phyloP scores from a whole-genome alignment of 192 early-diverging fungal genomes.

The Diversispora epigaea region DNA sequence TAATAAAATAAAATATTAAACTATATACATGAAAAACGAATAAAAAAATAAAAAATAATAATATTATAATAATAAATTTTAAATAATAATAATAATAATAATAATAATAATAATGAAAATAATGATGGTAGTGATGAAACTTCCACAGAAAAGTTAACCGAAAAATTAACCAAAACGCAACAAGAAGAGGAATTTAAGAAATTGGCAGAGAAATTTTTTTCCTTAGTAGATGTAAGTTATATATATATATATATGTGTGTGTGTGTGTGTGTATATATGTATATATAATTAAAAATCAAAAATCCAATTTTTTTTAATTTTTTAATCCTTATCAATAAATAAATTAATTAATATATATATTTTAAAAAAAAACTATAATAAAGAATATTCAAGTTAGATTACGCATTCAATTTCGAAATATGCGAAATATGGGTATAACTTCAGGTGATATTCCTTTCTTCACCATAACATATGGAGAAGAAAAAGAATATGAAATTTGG shows the following conservation, averaged over 20 bases:
- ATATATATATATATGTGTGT: neutral
- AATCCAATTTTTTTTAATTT: neutral
- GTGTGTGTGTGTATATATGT: neutral
- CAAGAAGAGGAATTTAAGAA: slow-evolving; percentile 36
- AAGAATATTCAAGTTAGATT: slow-evolving; percentile 40
- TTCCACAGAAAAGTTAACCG: slow-evolving; percentile 12
- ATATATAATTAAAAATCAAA: neutral
- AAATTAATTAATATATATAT: too few species aligned
- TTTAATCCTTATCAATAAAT: neutral
- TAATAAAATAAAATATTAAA: too few species aligned
- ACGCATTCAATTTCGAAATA: slow-evolving; percentile 39
- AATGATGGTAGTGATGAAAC: slow-evolving; percentile 3
- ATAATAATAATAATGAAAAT: too few species aligned
- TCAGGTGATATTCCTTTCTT: slow-evolving; percentile 43
- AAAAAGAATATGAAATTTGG: slow-evolving; percentile 47
- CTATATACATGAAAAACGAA: too few species aligned
- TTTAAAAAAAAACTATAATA: neutral
- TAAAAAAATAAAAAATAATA: too few species aligned
- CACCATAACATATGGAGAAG: slow-evolving; percentile 45
- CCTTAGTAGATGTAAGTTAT: slow-evolving; percentile 36
- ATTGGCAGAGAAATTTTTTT: slow-evolving; percentile 32
- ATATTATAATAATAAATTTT: too few species aligned
- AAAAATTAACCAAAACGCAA: slow-evolving; percentile 32
- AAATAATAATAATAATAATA: too few species aligned
- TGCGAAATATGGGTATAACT: slow-evolving; percentile 44